Conservation (phyloP, 73 alveolate genomes). For the Stentor roeselii region DNA sequence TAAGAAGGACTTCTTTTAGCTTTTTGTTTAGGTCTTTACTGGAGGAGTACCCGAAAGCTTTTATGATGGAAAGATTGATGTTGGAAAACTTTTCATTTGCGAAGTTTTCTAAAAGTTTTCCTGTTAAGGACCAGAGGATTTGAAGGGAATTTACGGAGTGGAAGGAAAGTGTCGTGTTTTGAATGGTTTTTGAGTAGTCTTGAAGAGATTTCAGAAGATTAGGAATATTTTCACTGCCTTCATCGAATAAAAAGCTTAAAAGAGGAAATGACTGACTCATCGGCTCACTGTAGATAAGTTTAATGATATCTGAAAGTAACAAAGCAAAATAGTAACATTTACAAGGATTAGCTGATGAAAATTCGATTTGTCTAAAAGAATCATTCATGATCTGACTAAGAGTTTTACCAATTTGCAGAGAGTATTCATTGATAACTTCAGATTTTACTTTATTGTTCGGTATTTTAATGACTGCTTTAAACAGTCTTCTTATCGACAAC, state of each 20-base stretch:
- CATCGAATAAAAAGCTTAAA: not conserved
- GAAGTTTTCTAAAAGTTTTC: conserved; percentile 22
- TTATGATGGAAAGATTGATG: not conserved
- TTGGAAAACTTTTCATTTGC: not conserved
- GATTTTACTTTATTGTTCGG: conserved; percentile 10
- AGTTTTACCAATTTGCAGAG: not conserved
- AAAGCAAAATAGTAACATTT: not conserved
- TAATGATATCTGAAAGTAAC: conserved; percentile 5
- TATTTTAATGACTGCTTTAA: conserved; percentile 9
- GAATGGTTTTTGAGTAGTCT: not conserved
- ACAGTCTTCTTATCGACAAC: conserved; percentile 15
- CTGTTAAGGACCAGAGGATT: conserved; percentile 1
- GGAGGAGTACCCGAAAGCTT: not conserved
- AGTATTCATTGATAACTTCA: not conserved
- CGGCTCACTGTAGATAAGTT: not conserved
- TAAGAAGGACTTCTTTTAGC: not conserved
- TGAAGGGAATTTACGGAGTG: conserved; percentile 10
- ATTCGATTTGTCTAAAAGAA: not conserved
- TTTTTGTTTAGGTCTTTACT: not conserved
- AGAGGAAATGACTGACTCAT: not conserved
- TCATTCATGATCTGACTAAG: not conserved
- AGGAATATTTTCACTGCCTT: conserved; percentile 11
- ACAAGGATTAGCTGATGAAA: not conserved
- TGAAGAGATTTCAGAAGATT: not conserved
- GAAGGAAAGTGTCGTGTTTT: not conserved